Conservation (phyloP, 2,329 filamentous ascomycete species). For the Epichloe hybrida region DNA sequence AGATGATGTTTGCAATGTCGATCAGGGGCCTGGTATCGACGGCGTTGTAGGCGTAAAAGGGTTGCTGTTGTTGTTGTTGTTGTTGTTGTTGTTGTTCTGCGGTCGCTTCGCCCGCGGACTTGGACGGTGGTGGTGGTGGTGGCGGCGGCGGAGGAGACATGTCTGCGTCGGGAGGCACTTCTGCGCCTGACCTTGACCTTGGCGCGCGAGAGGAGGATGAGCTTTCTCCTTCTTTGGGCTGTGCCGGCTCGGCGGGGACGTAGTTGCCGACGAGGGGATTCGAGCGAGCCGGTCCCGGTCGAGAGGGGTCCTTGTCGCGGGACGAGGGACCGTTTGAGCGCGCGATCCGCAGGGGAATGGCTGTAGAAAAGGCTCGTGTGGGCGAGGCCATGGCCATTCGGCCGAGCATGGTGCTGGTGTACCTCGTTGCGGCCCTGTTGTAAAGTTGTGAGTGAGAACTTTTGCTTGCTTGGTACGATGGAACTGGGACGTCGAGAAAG, state of each 20-base stretch:
- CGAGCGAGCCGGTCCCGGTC: constrained; percentile 7
- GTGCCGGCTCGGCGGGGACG: constrained; percentile 6
- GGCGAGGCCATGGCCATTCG: constrained; percentile 14
- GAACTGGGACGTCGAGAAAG: background rate
- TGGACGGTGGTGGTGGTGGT: constrained; percentile 1
- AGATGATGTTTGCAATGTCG: constrained; percentile 24
- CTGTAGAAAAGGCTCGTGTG: constrained; percentile 20
- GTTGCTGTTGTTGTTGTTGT: background rate
- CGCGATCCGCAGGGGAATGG: constrained; percentile 13
- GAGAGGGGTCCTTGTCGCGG: constrained; percentile 1
- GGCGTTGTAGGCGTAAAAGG: constrained; percentile 7
- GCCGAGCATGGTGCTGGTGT: constrained; percentile 19
- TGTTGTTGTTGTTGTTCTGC: background rate
- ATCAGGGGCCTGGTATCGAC: constrained; percentile 10
- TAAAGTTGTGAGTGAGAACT: background rate
- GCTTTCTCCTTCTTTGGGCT: background rate
- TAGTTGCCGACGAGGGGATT: constrained; percentile 21
- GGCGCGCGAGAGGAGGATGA: background rate
- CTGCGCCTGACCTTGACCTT: background rate
- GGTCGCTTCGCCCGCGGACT: background rate
- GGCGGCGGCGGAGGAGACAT: constrained; percentile 10
- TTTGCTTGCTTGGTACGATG: background rate
- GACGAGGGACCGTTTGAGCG: constrained; percentile 4
- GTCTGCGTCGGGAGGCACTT: constrained; percentile 6
- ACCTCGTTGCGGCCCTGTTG: constrained; percentile 15